phyloP scores from a whole-genome alignment of 139 green algal genomes.

The Chloropicon primus region DNA sequence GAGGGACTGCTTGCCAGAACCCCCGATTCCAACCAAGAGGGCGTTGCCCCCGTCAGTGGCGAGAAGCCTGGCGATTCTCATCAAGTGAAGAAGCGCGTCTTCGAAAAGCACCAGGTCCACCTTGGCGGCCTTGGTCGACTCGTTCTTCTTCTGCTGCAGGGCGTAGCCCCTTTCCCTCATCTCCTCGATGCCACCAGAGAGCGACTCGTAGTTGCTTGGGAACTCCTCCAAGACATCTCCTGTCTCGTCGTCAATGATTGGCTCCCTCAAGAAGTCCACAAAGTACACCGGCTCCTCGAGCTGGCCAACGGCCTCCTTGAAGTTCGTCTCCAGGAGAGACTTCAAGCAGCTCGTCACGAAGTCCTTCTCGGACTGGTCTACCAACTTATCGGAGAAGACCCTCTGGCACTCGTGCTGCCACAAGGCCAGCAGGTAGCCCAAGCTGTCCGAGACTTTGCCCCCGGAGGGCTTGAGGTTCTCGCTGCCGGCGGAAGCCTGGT shows the following conservation, averaged over 20 bases:
- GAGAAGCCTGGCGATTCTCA: constrained; percentile 71
- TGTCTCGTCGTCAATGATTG: constrained; percentile 63
- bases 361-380: constrained; percentile 66
- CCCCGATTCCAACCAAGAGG: constrained; percentile 86
- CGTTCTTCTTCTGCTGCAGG: constrained; percentile 25
- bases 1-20: constrained; percentile 76
- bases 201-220: constrained; percentile 71
- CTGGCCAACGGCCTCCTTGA: constrained; percentile 48
- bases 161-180: constrained; percentile 48
- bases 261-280: constrained; percentile 85
- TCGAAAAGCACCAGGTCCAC: constrained; percentile 88
- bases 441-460: constrained; percentile 47
- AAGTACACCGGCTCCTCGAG: constrained; percentile 73
- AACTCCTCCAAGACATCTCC: constrained; percentile 54
- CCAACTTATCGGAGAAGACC: constrained; percentile 85
- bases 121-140: constrained; percentile 40
- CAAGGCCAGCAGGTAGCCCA: constrained; percentile 74
- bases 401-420: constrained; percentile 86
- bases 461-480: constrained; percentile 31
- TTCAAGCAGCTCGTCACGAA: constrained; percentile 57
- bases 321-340: constrained; percentile 50
- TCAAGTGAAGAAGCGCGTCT: constrained; percentile 78
- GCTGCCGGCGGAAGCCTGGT: constrained; percentile 6
- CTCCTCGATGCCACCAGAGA: constrained; percentile 49
- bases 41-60: constrained; percentile 69